Percentiles rank a stretch among this genome's conserved stretches.
Evolutionary conservation across 768 basidiomycete genomes (phyloP).

Genomic region (Obba rivulosa): DNA sequence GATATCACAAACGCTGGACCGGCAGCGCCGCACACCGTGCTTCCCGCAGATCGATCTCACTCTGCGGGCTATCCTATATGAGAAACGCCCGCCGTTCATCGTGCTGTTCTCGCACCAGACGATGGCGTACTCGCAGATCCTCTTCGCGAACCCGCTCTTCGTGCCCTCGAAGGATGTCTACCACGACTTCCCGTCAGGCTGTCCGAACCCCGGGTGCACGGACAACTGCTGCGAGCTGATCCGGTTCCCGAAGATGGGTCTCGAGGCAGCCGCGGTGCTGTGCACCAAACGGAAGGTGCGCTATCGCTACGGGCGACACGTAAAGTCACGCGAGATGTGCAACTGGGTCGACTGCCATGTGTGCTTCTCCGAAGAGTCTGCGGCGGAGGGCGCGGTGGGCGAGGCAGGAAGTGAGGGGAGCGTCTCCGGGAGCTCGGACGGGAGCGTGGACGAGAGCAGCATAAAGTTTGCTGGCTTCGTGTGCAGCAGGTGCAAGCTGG

Average conservation of each 20-base stretch:
- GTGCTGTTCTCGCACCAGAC: conserved; percentile 77
- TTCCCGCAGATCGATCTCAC: conserved; percentile 80
- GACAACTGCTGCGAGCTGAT: conserved; percentile 78
- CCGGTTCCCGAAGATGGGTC: conserved; percentile 64
- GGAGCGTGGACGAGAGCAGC: conserved; percentile 20
- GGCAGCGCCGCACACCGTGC: conserved; percentile 69
- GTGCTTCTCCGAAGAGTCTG: conserved; percentile 45
- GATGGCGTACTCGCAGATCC: conserved; percentile 75
- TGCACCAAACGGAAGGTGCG: conserved; percentile 48
- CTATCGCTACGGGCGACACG: conserved; percentile 32
- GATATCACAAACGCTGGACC: conserved; percentile 58
- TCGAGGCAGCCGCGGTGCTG: conserved; percentile 56
- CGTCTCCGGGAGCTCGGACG: conserved; percentile 36
- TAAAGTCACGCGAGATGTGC: conserved; percentile 63
- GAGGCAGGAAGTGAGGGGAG: conserved; percentile 37
- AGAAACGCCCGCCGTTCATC: conserved; percentile 72
- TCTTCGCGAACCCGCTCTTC: conserved; percentile 67
- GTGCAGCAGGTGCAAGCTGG: conserved; percentile 74
- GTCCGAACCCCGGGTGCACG: conserved; percentile 72
- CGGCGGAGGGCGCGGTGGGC: conserved; percentile 3
- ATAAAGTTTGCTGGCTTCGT: conserved; percentile 40
- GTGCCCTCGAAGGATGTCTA: conserved; percentile 71
- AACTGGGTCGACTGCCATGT: conserved; percentile 77
- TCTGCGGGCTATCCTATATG: conserved; percentile 68
- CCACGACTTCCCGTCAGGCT: conserved; percentile 74